phyloP scores from a whole-genome alignment of 176 grass and related monocot species.

The Cenchrus purpureus region DNA sequence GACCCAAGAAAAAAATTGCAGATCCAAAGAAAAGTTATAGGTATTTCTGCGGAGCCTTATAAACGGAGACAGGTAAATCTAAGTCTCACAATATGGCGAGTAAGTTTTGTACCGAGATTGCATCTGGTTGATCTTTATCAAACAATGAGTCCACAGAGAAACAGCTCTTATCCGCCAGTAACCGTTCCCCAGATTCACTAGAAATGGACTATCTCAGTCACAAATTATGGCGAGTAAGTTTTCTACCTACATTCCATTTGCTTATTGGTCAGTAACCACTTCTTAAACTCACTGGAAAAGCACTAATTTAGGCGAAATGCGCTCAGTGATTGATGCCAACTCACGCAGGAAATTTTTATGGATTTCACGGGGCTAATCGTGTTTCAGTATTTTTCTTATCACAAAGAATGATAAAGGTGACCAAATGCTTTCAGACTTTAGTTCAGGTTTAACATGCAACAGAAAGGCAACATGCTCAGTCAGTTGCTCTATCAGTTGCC shows the following conservation, averaged over 20 bases:
- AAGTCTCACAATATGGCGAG: background rate
- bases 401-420: background rate
- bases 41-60: background rate
- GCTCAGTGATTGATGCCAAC: background rate
- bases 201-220: background rate
- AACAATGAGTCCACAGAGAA: background rate
- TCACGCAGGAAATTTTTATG: background rate
- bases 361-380: background rate
- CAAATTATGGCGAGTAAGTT: background rate
- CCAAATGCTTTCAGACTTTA: background rate
- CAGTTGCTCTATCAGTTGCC: background rate
- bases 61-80: background rate
- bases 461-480: background rate
- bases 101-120: background rate
- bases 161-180: background rate
- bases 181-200: background rate
- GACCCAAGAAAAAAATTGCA: background rate
- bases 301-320: background rate
- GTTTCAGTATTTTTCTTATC: background rate
- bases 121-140: conserved; percentile 26
- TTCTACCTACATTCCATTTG: conserved; percentile 11
- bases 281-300: background rate
- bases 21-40: background rate
- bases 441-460: background rate
- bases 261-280: background rate